Evolutionary conservation across 345 rosid species (phyloP).

Genomic region (Sonneratia alba): DNA sequence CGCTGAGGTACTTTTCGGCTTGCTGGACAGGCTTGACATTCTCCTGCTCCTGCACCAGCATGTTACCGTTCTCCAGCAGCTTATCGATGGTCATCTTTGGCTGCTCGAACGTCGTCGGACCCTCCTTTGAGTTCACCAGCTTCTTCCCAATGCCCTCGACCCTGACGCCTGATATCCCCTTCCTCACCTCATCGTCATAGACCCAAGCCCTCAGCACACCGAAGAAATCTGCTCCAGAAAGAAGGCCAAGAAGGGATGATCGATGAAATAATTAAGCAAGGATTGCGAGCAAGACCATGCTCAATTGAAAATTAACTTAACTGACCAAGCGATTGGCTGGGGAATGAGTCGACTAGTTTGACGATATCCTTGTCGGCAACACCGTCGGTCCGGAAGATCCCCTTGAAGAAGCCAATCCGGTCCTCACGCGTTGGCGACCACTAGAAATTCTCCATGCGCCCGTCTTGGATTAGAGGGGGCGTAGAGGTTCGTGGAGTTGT

Average conservation of each 20-base stretch:
- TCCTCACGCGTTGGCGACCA: slow-evolving; percentile 98
- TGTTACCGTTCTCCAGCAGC: slow-evolving; percentile 69
- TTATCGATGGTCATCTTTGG: slow-evolving; percentile 64
- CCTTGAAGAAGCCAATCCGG: slow-evolving; percentile 80
- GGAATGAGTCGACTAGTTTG: slow-evolving; percentile 77
- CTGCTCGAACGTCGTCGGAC: slow-evolving; percentile 70
- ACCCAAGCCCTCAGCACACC: slow-evolving; percentile 95
- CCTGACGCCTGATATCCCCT: slow-evolving; percentile 58
- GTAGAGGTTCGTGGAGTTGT: slow-evolving; percentile 88
- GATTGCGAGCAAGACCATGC: no score
- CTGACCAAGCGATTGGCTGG: slow-evolving; percentile 90
- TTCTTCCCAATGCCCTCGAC: slow-evolving; percentile 57
- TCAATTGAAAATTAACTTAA: background rate
- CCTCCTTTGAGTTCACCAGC: slow-evolving; percentile 87
- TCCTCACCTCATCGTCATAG: slow-evolving; percentile 95
- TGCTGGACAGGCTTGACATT: slow-evolving; percentile 94
- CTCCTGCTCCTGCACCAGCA: slow-evolving; percentile 88
- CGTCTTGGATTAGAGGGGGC: slow-evolving; percentile 97
- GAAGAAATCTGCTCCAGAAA: slow-evolving; percentile 53
- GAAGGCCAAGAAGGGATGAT: no score
- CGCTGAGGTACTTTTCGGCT: slow-evolving; percentile 71
- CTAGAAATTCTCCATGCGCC: slow-evolving; percentile 99
- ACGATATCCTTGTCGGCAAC: slow-evolving; percentile 41
- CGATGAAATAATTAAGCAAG: no score
- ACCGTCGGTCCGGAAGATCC: slow-evolving; percentile 67